These are phyloP conservation scores for Cryphonectria naterciae DNA, from an alignment of 2,329 filamentous ascomycete species.

Conservation along the genomic window DNA sequence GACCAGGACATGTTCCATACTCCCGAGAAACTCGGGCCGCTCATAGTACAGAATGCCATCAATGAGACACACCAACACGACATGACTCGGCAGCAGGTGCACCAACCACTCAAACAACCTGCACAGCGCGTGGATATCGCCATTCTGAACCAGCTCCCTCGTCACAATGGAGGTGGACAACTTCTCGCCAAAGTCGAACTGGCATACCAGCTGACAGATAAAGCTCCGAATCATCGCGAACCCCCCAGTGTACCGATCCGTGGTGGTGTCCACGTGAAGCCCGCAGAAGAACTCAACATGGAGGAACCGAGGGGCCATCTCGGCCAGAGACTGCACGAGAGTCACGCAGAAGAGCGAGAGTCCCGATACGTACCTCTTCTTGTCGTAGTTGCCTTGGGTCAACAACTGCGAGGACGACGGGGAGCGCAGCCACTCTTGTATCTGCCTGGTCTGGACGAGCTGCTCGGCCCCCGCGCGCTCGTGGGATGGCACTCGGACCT, in stretches of 20 bases:
- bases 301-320: neutral
- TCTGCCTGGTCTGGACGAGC: neutral
- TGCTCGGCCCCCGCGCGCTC: slow-evolving; percentile 4
- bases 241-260: neutral
- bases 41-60: slow-evolving; percentile 15
- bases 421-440: neutral
- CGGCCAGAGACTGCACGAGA: neutral
- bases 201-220: slow-evolving; percentile 10
- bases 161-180: neutral
- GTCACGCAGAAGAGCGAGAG: slow-evolving; percentile 13
- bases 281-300: slow-evolving; percentile 13
- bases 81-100: neutral
- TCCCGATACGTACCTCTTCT: neutral
- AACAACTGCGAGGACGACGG: neutral
- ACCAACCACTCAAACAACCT: neutral
- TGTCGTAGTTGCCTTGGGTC: slow-evolving; percentile 1
- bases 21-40: neutral
- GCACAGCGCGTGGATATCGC: neutral
- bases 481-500: neutral
- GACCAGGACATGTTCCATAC: neutral
- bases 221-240: slow-evolving; percentile 13
- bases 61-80: neutral
- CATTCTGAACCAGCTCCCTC: neutral
- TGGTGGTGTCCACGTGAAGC: neutral
- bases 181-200: neutral